Percentiles rank a stretch among this genome's conserved stretches.
Evolutionary conservation across 805 yeast genomes (phyloP).

Genomic region (Pichia paraexigua): DNA sequence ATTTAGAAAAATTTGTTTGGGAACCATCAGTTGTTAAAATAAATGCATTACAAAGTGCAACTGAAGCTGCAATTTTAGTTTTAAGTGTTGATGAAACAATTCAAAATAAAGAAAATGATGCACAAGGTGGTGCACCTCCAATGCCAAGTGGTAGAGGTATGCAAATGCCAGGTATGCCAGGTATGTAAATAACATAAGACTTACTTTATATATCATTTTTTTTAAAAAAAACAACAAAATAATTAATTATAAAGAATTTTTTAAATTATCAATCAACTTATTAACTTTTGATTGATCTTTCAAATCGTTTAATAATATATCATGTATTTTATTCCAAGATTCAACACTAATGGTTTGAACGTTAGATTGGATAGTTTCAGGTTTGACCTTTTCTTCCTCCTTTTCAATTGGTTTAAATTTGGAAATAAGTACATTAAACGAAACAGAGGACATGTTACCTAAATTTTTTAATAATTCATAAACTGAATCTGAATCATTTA

Average conservation of each 20-base stretch:
- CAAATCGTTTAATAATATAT: constrained; percentile 5
- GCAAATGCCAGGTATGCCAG: constrained; percentile 27
- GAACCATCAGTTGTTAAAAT: constrained; percentile 93
- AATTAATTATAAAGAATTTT: background rate
- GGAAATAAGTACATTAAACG: constrained; percentile 13
- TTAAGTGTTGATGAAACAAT: constrained; percentile 95
- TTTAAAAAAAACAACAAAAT: too few species aligned
- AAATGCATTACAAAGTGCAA: constrained; percentile 91
- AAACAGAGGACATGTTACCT: background rate
- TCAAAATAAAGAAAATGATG: constrained; percentile 57
- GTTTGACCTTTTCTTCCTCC: background rate
- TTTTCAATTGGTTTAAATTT: constrained; percentile 3
- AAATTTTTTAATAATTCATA: constrained; percentile 7
- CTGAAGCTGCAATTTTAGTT: constrained; percentile 92
- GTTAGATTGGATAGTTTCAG: background rate
- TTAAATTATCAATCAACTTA: background rate
- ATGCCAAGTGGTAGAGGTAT: constrained; percentile 61
- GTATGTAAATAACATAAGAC: constrained; percentile 6
- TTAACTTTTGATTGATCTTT: background rate
- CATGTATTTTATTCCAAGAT: constrained; percentile 9
- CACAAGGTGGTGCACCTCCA: constrained; percentile 25
- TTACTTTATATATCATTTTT: background rate
- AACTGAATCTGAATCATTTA: constrained; percentile 36
- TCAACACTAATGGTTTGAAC: background rate
- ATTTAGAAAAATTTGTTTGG: constrained; percentile 86